Evolutionary conservation across 2,329 filamentous ascomycete species (phyloP).

Genomic region (Pseudocercospora macadamiae): DNA sequence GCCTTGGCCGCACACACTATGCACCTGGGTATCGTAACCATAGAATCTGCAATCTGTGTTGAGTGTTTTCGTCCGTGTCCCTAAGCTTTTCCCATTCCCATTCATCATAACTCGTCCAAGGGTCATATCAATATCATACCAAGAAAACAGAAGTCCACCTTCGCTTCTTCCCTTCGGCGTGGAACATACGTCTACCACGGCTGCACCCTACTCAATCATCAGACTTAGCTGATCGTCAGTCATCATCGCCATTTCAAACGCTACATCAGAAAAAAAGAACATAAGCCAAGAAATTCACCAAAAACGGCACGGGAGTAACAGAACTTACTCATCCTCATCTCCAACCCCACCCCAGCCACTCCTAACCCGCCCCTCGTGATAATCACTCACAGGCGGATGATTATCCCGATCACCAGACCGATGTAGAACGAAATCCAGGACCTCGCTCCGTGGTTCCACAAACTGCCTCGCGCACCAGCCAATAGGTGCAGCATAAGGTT

Average conservation of each 20-base stretch:
- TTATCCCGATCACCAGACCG: conserved; percentile 32
- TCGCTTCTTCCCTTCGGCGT: too few species aligned
- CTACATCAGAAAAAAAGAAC: background rate
- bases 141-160: too few species aligned
- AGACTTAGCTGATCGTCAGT: background rate
- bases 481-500: conserved; percentile 47
- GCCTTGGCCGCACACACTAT: too few species aligned
- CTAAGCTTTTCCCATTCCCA: too few species aligned
- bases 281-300: background rate
- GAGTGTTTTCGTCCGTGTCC: too few species aligned
- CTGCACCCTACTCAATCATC: background rate
- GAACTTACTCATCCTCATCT: conserved; percentile 25
- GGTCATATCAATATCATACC: too few species aligned
- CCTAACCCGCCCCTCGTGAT: conserved; percentile 14
- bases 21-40: too few species aligned
- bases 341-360: conserved; percentile 17
- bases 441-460: conserved; percentile 49
- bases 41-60: too few species aligned
- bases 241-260: background rate
- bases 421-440: conserved; percentile 50
- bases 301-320: background rate
- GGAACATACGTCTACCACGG: too few species aligned
- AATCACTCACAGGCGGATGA: conserved; percentile 44
- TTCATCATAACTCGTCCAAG: too few species aligned
- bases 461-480: conserved; percentile 51